Percentiles rank a stretch among this genome's conserved stretches.
Conservation (phyloP, 2,329 filamentous ascomycete genomes). For the Stemphylium lycopersici region DNA sequence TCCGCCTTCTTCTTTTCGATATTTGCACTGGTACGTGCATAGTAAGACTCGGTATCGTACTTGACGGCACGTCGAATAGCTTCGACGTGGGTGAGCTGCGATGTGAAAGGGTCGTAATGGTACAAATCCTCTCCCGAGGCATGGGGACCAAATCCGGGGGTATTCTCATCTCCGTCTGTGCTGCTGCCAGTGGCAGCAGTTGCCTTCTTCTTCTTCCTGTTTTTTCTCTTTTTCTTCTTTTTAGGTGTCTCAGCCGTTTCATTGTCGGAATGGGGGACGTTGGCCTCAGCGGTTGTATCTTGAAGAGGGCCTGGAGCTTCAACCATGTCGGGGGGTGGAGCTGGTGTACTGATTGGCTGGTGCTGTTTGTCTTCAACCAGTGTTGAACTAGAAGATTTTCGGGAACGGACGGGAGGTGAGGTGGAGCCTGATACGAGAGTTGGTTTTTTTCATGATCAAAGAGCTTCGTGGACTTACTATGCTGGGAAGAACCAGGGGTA, state of each 20-base stretch:
- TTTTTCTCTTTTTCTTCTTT: slow-evolving; percentile 35
- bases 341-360: neutral
- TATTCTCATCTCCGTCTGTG: neutral
- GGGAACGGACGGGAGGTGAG: neutral
- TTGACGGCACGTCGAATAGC: slow-evolving; percentile 7
- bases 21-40: slow-evolving; percentile 9
- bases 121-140: neutral
- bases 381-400: slow-evolving; percentile 9
- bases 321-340: neutral
- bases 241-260: slow-evolving; percentile 5
- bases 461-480: neutral
- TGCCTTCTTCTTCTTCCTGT: slow-evolving; percentile 51
- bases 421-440: neutral
- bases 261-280: neutral
- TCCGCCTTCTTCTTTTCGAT: neutral
- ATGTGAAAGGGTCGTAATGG: slow-evolving; percentile 12
- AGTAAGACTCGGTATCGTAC: slow-evolving; percentile 13
- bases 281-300: neutral
- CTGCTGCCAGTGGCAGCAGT: neutral
- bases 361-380: slow-evolving; percentile 5
- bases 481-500: neutral
- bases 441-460: neutral
- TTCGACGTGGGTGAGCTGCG: slow-evolving; percentile 19
- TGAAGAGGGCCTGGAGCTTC: neutral
- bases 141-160: neutral